Percentiles rank a stretch among this genome's conserved stretches.
Evolutionary conservation across 2,329 filamentous ascomycete genomes (phyloP).

Genomic region (Pyrenophora tritici-repentis): DNA sequence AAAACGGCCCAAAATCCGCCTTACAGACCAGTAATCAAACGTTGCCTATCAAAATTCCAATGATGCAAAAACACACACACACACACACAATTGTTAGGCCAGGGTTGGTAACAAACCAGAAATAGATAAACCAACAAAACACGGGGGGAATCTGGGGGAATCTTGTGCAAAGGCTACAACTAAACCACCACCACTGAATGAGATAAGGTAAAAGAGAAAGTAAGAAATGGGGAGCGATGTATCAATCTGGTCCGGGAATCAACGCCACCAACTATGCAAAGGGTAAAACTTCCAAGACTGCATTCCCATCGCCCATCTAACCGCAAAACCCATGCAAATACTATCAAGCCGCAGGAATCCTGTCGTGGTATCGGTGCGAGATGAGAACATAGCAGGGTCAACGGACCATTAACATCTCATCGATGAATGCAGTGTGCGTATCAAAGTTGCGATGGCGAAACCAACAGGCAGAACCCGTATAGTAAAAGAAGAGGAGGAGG

Average conservation of each 20-base stretch:
- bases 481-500: background rate
- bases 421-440: constrained; percentile 28
- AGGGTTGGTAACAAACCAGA: constrained; percentile 6
- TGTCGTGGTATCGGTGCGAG: constrained; percentile 19
- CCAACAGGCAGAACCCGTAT: constrained; percentile 15
- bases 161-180: constrained; percentile 34
- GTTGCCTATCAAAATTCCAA: constrained; percentile 17
- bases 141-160: constrained; percentile 30
- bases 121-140: constrained; percentile 6
- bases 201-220: constrained; percentile 18
- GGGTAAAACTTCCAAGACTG: constrained; percentile 17
- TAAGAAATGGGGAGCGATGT: constrained; percentile 1
- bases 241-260: constrained; percentile 23
- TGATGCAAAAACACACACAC: constrained; percentile 14
- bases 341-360: constrained; percentile 26
- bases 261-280: constrained; percentile 30
- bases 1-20: background rate
- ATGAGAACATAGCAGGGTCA: constrained; percentile 24
- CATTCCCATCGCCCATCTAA: constrained; percentile 22
- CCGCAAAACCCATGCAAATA: constrained; percentile 39
- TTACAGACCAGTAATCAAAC: background rate
- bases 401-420: constrained; percentile 24
- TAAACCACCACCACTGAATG: constrained; percentile 21
- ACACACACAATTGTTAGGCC: constrained; percentile 13
- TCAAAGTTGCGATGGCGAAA: constrained; percentile 11